A percentile compares a stretch with the other conserved stretches of the same genome.
phyloP scores from a whole-genome alignment of 495 filamentous ascomycete species.

The Lasiosphaeriaceae sp. region DNA sequence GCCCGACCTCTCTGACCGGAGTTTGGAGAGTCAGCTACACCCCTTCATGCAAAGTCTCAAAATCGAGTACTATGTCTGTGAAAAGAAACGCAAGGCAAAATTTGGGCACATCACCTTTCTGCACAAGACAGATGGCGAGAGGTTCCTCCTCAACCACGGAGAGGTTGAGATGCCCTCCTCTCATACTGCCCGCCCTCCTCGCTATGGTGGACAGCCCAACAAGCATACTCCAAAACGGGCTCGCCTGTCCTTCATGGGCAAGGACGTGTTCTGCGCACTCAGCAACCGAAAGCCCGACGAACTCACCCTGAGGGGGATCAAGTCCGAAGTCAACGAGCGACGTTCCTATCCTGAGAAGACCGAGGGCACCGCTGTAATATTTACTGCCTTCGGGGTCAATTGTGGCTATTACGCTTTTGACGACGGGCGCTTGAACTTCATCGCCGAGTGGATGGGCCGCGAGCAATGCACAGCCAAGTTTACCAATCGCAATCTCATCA shows the following conservation, averaged over 20 bases:
- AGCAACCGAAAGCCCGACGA: slow-evolving; percentile 39
- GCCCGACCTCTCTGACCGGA: slow-evolving; percentile 23
- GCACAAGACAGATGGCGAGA: slow-evolving; percentile 25
- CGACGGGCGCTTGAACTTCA: slow-evolving; percentile 37
- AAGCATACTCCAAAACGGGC: slow-evolving; percentile 9
- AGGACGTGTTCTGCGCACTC: slow-evolving; percentile 34
- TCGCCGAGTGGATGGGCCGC: slow-evolving; percentile 38
- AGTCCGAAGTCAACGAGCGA: slow-evolving; percentile 27
- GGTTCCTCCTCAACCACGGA: slow-evolving; percentile 32
- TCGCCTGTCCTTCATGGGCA: slow-evolving; percentile 37
- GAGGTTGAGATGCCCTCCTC: too few relatives aligned
- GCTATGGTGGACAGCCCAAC: too few relatives aligned
- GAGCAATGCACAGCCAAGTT: slow-evolving; percentile 41
- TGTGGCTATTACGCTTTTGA: slow-evolving; percentile 52
- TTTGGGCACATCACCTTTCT: slow-evolving; percentile 38
- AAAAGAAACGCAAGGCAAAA: slow-evolving; percentile 25
- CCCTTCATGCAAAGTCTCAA: slow-evolving; percentile 28
- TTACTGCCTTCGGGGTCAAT: slow-evolving; percentile 29
- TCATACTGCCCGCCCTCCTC: too few relatives aligned
- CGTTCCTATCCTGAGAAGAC: slow-evolving; percentile 6
- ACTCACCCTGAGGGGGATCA: slow-evolving; percentile 36
- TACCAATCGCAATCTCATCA: slow-evolving; percentile 33
- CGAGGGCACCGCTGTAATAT: slow-evolving; percentile 12
- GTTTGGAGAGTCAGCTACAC: slow-evolving; percentile 30
- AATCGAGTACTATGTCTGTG: slow-evolving; percentile 33